Conservation (phyloP, 306 rosid species). For the Hippophae rhamnoides region DNA sequence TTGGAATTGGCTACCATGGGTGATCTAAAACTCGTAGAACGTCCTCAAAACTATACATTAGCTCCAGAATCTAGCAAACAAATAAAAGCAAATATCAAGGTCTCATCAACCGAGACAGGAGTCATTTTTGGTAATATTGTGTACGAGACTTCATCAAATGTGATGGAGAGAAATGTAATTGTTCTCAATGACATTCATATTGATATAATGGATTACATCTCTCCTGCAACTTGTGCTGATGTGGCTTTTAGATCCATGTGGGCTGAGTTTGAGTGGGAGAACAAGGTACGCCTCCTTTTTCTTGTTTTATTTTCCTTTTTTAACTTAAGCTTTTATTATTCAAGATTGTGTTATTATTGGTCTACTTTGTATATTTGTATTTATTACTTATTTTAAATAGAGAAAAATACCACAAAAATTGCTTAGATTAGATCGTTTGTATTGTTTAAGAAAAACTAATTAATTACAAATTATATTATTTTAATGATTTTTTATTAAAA, state of each 20-base stretch:
- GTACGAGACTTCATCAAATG: conserved; percentile 65
- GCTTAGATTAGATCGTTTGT: no score
- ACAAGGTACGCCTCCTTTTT: conserved; percentile 41
- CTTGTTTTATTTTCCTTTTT: not conserved
- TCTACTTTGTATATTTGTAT: no score
- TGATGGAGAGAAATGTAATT: conserved; percentile 58
- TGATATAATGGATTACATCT: conserved; percentile 76
- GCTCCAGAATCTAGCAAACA: conserved; percentile 80
- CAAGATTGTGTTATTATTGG: not conserved
- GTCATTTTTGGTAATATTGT: conserved; percentile 73
- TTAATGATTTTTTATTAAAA: no score
- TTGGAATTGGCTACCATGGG: conserved; percentile 84
- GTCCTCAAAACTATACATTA: conserved; percentile 63
- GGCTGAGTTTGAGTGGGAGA: conserved; percentile 89
- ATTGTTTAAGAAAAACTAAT: no score
- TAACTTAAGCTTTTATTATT: not conserved
- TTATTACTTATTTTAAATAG: no score
- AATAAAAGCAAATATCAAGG: conserved; percentile 68
- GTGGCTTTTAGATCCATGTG: conserved; percentile 68
- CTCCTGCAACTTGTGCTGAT: conserved; percentile 65
- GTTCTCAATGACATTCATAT: conserved; percentile 75
- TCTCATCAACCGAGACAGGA: conserved; percentile 72
- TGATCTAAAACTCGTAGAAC: conserved; percentile 75
- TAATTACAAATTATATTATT: no score
- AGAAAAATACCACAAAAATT: no score